Conservation (phyloP, 2,329 filamentous ascomycete species). For the Chrysoporthe austroafricana region DNA sequence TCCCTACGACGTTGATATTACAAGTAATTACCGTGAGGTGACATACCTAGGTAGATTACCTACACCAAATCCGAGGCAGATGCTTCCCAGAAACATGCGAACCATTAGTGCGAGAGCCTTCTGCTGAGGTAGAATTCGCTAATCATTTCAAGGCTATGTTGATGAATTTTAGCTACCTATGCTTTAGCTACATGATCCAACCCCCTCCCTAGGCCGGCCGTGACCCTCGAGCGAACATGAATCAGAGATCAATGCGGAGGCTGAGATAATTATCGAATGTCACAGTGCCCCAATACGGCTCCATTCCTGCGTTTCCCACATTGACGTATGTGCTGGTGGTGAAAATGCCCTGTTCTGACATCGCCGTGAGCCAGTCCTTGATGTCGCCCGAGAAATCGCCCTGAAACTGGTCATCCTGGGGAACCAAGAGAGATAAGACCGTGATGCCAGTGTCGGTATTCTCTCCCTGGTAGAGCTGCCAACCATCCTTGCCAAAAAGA, state of each 20-base stretch:
- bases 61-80: no score
- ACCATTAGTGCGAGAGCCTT: no score
- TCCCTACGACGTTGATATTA: no score
- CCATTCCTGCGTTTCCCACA: conserved; percentile 45
- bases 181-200: neutral
- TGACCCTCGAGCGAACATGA: neutral
- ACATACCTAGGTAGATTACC: no score
- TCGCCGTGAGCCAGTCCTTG: conserved; percentile 46
- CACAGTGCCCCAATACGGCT: conserved; percentile 33
- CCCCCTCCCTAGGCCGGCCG: neutral
- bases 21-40: no score
- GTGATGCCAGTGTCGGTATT: conserved; percentile 48
- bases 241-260: conserved; percentile 31
- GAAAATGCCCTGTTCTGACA: conserved; percentile 44
- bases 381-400: conserved; percentile 44
- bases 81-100: no score
- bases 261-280: conserved; percentile 33
- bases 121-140: no score
- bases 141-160: no score
- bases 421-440: conserved; percentile 42
- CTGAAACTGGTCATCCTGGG: conserved; percentile 41
- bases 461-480: conserved; percentile 47
- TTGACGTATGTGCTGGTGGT: conserved; percentile 44
- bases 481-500: conserved; percentile 42
- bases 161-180: neutral